Base-by-base conservation (phyloP, 176 grass and related monocot species). In the Phoenix roebelenii region DNA sequence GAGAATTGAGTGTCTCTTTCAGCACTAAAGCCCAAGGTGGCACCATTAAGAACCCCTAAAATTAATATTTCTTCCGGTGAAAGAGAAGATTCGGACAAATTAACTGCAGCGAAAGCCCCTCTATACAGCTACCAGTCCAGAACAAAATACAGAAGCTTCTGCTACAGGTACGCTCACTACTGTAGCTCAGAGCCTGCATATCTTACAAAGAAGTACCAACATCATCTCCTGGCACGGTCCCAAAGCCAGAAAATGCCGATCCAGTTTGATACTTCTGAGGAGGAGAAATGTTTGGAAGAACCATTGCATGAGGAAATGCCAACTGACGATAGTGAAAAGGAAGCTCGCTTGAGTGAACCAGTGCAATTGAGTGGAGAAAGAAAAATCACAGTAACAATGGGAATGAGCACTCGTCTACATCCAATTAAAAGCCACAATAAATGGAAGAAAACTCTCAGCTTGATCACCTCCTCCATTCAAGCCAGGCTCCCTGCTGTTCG, bases 181-280 rank as follows among this genome's bases (percentile, higher is more conserved):
- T 59, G 85, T 88, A 16, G 73, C 87, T 79, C 93, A 60, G 89
- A 85, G 55, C 20, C 20, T 69, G 80, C 20, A 53, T 92, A 56
- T 98, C 93, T 55, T 98, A 98, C 81, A 98, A 98, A 75, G 93
- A 98, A 54, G 87, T 98, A 60, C 87, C 93, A 35, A 67, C 83
- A 26, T 92, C 87, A 5, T 81, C 87, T 28, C 93, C 87, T 52
- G 87, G 84, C 60, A 83, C 84, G 22, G 35, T 98, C 6, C 83
- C 85, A 73, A 98, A 85, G 73, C 63, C 84, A 63, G 51, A 50
- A 49, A 67, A 78, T 66, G 74, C 55, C 57, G 72, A 82, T 64
- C 19, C 62, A 67, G 48, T 59, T 51, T 20, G 52, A 57, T 9
- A 76, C 64, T 49, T 74, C 77, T 0, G 65, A 84, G 73, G 87